phyloP scores from a whole-genome alignment of 495 filamentous ascomycete genomes.

The Aspergillus incahuasiensis region DNA sequence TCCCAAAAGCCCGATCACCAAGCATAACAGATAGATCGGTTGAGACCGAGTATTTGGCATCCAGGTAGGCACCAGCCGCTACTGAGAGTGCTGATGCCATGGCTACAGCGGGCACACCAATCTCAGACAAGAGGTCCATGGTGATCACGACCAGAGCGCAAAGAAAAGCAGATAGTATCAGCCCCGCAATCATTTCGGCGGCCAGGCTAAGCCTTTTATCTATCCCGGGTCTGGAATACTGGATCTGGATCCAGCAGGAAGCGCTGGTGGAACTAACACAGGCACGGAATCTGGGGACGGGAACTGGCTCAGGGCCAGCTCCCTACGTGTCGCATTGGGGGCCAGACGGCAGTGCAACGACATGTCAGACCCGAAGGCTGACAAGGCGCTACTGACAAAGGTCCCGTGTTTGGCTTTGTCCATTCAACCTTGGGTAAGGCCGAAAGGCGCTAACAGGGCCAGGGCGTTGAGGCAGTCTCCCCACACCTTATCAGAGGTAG shows the following conservation, averaged over 20 bases:
- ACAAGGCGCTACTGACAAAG: too few species aligned
- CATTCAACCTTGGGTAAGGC: too few species aligned
- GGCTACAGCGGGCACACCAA: constrained; percentile 30
- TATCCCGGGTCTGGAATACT: background rate
- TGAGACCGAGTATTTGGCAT: constrained; percentile 43
- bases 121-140: constrained; percentile 39
- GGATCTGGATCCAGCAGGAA: background rate
- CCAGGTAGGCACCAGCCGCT: constrained; percentile 44
- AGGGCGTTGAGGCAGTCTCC: too few species aligned
- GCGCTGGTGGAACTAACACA: background rate
- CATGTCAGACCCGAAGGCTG: constrained; percentile 4
- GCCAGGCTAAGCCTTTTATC: background rate
- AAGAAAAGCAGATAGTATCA: background rate
- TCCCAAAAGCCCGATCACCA: constrained; percentile 30
- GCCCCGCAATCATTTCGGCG: background rate
- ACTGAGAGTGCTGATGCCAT: constrained; percentile 37
- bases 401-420: background rate
- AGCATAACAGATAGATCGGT: constrained; percentile 35
- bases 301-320: constrained; percentile 18
- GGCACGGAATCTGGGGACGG: constrained; percentile 23
- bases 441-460: too few species aligned
- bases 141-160: background rate
- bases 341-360: constrained; percentile 7
- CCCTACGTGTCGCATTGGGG: background rate
- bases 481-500: too few species aligned